Evolutionary conservation across 2,329 filamentous ascomycete genomes (phyloP).

Genomic region (Curvularia verruculosa): DNA sequence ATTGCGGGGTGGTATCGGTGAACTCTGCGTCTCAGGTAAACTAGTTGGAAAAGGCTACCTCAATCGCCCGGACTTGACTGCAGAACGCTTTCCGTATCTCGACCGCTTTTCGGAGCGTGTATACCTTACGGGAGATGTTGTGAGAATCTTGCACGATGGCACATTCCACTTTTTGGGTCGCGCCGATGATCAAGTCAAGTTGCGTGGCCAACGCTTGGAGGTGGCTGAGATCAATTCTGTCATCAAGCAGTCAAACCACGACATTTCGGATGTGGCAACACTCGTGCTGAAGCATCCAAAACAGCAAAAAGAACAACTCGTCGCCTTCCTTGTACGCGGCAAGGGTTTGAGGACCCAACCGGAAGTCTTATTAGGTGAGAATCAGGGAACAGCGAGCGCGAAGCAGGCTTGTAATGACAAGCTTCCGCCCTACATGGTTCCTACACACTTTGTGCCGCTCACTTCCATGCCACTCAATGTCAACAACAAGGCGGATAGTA

Average conservation of each 20-base stretch:
- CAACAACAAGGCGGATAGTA: conserved; percentile 88
- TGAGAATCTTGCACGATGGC: conserved; percentile 77
- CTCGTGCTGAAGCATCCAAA: conserved; percentile 74
- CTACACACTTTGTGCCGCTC: conserved; percentile 78
- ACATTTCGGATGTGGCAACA: conserved; percentile 73
- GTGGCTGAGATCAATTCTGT: conserved; percentile 89
- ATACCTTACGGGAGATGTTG: conserved; percentile 89
- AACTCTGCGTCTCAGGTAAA: conserved; percentile 85
- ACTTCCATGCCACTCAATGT: conserved; percentile 77
- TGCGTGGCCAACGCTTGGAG: conserved; percentile 86
- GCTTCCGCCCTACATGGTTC: conserved; percentile 88
- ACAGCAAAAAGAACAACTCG: conserved; percentile 80
- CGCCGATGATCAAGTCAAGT: conserved; percentile 89
- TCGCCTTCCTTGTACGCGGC: conserved; percentile 67
- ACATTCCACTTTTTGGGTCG: conserved; percentile 88
- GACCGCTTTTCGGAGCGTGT: conserved; percentile 56
- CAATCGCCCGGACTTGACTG: conserved; percentile 77
- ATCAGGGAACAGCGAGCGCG: conserved; percentile 23
- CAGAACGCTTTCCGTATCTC: conserved; percentile 75
- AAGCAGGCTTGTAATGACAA: conserved; percentile 68
- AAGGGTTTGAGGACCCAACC: conserved; percentile 23
- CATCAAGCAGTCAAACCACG: conserved; percentile 66
- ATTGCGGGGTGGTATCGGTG: conserved; percentile 77
- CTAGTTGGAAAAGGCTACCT: conserved; percentile 90
- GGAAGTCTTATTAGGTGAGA: conserved; percentile 28